Base-by-base conservation (phyloP, 1,139 yeast genomes). In the Pichia sp. region DNA sequence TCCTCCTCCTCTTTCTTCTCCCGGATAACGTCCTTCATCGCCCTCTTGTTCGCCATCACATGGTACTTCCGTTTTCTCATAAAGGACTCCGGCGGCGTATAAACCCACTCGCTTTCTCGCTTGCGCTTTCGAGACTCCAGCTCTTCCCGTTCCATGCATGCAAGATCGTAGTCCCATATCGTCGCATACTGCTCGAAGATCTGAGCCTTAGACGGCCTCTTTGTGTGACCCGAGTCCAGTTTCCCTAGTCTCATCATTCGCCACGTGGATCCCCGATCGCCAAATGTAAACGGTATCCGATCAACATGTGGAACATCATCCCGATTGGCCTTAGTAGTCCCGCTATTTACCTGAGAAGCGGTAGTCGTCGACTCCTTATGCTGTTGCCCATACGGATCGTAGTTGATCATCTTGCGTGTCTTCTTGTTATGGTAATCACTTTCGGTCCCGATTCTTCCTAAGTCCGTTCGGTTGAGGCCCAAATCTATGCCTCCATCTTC, bases 251-350 rank as follows among this genome's bases (percentile, higher is more conserved):
- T 72, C 62, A 69, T 69, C 71, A 69, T 64, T 40, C 74, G 57
- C 75, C 74, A 71, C n/a, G 55, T 59, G 1, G 71, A 66, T 1
- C 74, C 75, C 27, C 63, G 48, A 58, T 71, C 75, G 0, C 74
- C 74, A 63, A 70, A 71, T 36, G 60, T 63, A 56, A 67, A 71
- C 7, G 55, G 52, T 4, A 66, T 34, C 5, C 17, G 43, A 27
- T 36, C 34, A 24, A 38, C 46, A 24, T 45, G 41, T 4, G 1
- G 3, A 6, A 20, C 20, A 43, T n/a, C 5, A 12, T 41, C n/a
- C 2, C 20, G 14, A 4, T 41, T 12, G 6, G 2, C 16, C 24
- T 14, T 16, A 4, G 43, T 12, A 12, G 14, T 31, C 10, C 16
- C 14, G 40, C 33, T 14, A 38, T 14, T 38, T 24, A 24, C 33